These are phyloP conservation scores for Urostyla sp. DNA, from an alignment of 73 alveolate species.

Conservation along the genomic window DNA sequence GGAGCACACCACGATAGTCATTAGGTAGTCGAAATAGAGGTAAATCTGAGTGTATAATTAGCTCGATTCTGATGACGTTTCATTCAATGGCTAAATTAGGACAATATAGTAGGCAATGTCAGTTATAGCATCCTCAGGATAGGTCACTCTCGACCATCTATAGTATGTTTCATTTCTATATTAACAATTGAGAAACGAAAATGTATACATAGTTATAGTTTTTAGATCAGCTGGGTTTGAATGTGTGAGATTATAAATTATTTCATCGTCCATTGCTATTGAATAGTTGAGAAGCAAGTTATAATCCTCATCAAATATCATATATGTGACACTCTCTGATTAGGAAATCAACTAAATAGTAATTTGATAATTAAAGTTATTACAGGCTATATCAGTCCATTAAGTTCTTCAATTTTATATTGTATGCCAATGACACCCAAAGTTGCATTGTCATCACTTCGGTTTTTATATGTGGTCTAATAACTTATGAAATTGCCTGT, in stretches of 20 bases:
- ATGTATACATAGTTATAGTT: too few species aligned
- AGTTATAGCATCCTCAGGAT: slow-evolving; percentile 2
- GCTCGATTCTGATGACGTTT: slow-evolving; percentile 11
- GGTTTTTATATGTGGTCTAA: neutral
- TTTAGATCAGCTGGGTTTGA: too few species aligned
- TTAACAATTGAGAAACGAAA: too few species aligned
- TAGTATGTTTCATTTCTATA: slow-evolving; percentile 14
- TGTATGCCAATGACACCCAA: slow-evolving; percentile 33
- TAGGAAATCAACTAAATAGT: too few species aligned
- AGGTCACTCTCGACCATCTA: slow-evolving; percentile 9
- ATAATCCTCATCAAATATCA: too few species aligned
- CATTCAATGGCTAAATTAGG: neutral
- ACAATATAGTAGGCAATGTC: neutral
- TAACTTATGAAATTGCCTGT: neutral
- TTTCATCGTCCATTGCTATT: too few species aligned
- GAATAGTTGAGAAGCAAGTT: too few species aligned
- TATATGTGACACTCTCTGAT: too few species aligned
- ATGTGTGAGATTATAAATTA: too few species aligned
- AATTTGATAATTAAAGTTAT: too few species aligned
- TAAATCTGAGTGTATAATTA: slow-evolving; percentile 14
- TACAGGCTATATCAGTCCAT: slow-evolving; percentile 20
- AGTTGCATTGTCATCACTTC: slow-evolving; percentile 9
- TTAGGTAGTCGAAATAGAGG: slow-evolving; percentile 22
- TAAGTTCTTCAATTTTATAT: neutral
- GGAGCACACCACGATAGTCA: slow-evolving; percentile 40